Evolutionary conservation across 176 grass and related monocot species (phyloP), one percentile per base, ranked within the genome.

Genomic region (Dendrocalamus sinicus): DNA sequence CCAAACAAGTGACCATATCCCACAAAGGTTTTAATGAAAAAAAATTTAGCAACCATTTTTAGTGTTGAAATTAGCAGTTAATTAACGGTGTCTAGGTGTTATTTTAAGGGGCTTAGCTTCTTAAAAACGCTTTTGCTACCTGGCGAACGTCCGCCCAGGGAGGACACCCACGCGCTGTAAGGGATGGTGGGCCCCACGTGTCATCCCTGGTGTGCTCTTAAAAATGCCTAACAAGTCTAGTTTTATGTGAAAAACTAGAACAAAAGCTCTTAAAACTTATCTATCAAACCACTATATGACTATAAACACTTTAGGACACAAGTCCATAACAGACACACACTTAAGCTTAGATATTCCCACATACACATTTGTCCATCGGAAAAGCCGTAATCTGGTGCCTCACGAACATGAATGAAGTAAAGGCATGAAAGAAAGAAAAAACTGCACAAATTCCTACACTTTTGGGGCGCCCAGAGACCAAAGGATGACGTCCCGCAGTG

Each of bases 381-480:
- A 61, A 61, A 61, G 16, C 16, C 15, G 66, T 68, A 20, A 40
- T 40, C 15, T 14, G 51, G 10, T 68, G 16, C 16, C 23, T 32
- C 40, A 12, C 28, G 28, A 71, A 60, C 17, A 60, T 16, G 65
- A 60, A 70, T 48, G 53, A 23, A 63, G 39, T 17, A 19, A 59
- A 63, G 8, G 13, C 45, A 1, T 12, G 6, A 30, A 73, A 72
- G 22, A 11, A 52, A 72, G 63, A 46, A 57, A 80, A 72, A 72
- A 5, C 8, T n/a, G 28, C 32, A 79, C 40, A 50, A 48, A 78
- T 79, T 79, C 75, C 54, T 79, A 19, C 9, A 47, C 87, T 83
- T 78, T 87, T 73, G 67, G 67, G 79, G 57, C 45, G 17, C 37
- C 43, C 35, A 78, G 50, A 46, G 70, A 66, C 77, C 20, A 85